Conservation (phyloP, 1,284 basidiomycete species). For the Dichomitus squalens region DNA sequence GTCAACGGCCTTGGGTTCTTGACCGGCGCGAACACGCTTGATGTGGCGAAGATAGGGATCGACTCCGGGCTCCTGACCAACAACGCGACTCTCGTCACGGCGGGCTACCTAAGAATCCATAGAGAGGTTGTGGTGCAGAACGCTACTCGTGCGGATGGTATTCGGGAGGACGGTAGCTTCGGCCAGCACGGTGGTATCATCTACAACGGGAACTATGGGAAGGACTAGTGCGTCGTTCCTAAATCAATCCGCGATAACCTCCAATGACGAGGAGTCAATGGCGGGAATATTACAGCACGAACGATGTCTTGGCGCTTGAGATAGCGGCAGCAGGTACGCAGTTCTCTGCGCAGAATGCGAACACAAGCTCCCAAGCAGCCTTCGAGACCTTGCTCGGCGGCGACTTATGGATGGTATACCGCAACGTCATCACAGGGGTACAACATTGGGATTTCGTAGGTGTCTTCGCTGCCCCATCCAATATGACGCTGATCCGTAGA, state of each 20-base stretch:
- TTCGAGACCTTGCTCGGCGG: constrained; percentile 55
- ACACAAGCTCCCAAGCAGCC: constrained; percentile 38
- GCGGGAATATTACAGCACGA: constrained; percentile 38
- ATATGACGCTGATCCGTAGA: background rate
- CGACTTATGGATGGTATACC: constrained; percentile 68
- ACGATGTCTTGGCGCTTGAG: constrained; percentile 54
- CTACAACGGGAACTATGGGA: constrained; percentile 70
- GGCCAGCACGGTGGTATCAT: constrained; percentile 61
- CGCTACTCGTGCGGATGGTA: constrained; percentile 53
- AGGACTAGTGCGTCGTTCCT: constrained; percentile 51
- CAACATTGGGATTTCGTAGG: constrained; percentile 71
- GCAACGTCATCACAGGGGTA: constrained; percentile 54
- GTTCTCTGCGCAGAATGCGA: constrained; percentile 43
- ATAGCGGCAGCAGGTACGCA: constrained; percentile 55
- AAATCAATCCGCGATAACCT: background rate
- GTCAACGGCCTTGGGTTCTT: constrained; percentile 50
- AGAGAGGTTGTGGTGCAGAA: constrained; percentile 50
- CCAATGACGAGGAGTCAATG: background rate
- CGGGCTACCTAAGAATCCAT: constrained; percentile 53
- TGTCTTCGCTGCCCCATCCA: constrained; percentile 6
- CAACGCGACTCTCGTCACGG: constrained; percentile 46
- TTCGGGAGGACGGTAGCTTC: constrained; percentile 65
- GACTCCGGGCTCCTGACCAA: constrained; percentile 48
- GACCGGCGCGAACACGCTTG: constrained; percentile 66
- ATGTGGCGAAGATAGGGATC: constrained; percentile 59